Base-by-base conservation (phyloP, 352 stramenopile genomes). In the Globisporangium barbulae region DNA sequence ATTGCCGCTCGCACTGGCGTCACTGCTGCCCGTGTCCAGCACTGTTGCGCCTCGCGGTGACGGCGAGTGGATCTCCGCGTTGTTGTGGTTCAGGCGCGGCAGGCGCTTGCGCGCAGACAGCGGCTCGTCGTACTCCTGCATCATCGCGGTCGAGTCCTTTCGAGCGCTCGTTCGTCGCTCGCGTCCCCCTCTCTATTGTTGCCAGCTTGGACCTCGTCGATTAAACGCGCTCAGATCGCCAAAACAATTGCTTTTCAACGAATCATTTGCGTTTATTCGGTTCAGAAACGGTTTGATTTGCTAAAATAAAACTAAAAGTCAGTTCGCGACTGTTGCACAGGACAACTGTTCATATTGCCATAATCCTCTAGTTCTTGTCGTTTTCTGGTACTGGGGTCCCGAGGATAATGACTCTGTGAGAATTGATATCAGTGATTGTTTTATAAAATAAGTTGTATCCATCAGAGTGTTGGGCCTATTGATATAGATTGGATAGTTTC, bases 51-150 rank as follows among this genome's bases (percentile, higher is more conserved):
- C 25, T 33, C 45, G 31, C 12, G 57, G 30, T 31, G 44, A 55
- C 21, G 44, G 31, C 30, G 49, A 41, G 35, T 47, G 41, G 30
- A 1, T 31, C 19, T 58, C 52, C 19, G 52, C 0, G 25, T 53
- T 48, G 42, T 22, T 31, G 52, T 69, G 56, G 13, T 12, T 15
- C 8, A 75, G 61, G 19, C 65, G 61, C 19, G 69, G 69, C 22
- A 75, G 59, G 21, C 69, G 65, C 61, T 73, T 75, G 53, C 61
- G 69, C 25, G 67, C 28, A 12, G 48, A 57, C 3, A 62, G 37
- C 13, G 42, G 61, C 30, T 63, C 61, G 30, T 75, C 69, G 54
- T 59, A 25, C 42, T 72, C 65, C 53, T 70, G 61, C 69, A 75
- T 64, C 65, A 72, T 72, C 48, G 49, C 39, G n/a, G 13, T 57